Evolutionary conservation across 345 rosid species (phyloP).

Genomic region (Mallotus nudiflorus): DNA sequence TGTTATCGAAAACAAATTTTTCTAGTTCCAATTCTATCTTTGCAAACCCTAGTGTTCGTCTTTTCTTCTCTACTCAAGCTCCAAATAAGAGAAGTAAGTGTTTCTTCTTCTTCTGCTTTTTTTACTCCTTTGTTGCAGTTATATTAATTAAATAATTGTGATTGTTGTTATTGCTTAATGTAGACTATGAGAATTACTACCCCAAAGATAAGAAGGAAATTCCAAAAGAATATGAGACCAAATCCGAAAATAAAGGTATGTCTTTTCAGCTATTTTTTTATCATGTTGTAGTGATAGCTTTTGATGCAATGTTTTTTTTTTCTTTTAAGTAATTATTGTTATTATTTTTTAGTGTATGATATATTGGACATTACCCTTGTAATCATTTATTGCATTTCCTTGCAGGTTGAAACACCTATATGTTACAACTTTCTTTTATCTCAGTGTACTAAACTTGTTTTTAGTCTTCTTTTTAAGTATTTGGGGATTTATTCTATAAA

Average conservation of each 20-base stretch:
- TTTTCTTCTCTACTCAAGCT: slow-evolving; percentile 35
- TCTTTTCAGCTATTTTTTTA: neutral
- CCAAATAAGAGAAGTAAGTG: slow-evolving; percentile 43
- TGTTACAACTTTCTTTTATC: no score
- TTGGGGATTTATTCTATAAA: no score
- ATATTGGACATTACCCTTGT: no score
- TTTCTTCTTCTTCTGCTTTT: neutral
- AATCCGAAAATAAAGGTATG: slow-evolving; percentile 39
- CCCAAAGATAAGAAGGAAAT: slow-evolving; percentile 44
- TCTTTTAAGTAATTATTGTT: no score
- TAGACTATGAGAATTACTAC: slow-evolving; percentile 42
- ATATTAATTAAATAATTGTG: no score
- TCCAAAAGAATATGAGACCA: slow-evolving; percentile 32
- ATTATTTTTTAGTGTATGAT: no score
- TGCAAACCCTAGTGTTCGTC: slow-evolving; percentile 37
- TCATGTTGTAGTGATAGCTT: no score
- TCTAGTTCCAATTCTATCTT: slow-evolving; percentile 33
- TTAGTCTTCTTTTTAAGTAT: no score
- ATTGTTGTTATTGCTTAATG: slow-evolving; percentile 10
- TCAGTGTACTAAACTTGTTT: no score
- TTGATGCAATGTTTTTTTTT: no score
- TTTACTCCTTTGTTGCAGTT: neutral
- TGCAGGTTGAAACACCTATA: no score
- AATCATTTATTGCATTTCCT: no score
- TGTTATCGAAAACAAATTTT: slow-evolving; percentile 5